These are phyloP conservation scores for Termitomyces eurrhizus DNA, from an alignment of 768 basidiomycete genomes.

Conservation along the genomic window DNA sequence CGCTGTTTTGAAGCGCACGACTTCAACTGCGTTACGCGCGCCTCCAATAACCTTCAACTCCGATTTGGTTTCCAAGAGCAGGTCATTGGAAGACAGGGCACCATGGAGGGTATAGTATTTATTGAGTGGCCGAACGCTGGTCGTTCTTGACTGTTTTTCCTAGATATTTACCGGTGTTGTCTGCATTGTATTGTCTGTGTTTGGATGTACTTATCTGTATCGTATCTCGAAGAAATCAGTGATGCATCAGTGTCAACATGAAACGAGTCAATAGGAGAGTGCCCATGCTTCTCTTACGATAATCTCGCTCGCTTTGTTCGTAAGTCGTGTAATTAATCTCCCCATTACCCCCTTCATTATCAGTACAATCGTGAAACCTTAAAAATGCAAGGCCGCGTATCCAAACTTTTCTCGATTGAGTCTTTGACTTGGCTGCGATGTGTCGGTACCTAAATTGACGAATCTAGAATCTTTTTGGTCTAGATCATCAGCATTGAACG, in stretches of 20 bases:
- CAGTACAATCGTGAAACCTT: no score
- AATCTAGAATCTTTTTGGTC: not conserved
- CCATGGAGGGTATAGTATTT: constrained; percentile 15
- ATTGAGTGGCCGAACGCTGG: not conserved
- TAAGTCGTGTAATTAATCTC: no score
- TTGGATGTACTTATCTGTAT: not conserved
- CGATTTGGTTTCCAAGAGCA: constrained; percentile 1
- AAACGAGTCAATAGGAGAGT: not conserved
- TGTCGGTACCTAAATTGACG: not conserved
- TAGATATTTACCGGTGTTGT: not conserved
- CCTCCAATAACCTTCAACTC: constrained; percentile 1
- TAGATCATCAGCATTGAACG: not conserved
- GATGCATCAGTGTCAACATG: not conserved
- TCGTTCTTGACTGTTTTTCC: constrained; percentile 1
- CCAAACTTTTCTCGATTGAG: not conserved
- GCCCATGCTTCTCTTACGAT: not conserved
- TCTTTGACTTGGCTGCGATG: not conserved
- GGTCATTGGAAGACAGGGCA: constrained; percentile 6
- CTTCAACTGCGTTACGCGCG: not conserved
- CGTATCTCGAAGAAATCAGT: not conserved
- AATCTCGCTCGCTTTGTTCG: not conserved
- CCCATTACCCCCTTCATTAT: no score
- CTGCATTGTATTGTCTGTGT: not conserved
- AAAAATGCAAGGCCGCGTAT: not conserved
- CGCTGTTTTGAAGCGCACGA: constrained; percentile 14